These are phyloP conservation scores for Lodderomyces parapsilosis DNA, from an alignment of 1,139 yeast species.

Conservation along the genomic window DNA sequence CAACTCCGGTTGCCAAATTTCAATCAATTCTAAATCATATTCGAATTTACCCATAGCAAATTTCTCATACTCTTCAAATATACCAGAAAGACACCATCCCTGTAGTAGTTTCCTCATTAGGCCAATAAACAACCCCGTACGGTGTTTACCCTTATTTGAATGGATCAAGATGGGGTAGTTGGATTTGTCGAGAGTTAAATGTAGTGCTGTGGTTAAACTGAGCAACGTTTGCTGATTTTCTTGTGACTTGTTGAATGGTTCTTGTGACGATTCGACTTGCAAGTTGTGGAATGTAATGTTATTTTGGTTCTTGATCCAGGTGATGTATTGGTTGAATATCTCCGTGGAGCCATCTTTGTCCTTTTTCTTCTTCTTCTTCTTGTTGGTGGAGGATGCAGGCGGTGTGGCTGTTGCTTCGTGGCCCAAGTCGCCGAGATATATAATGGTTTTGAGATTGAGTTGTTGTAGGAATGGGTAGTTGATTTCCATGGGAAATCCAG, in stretches of 20 bases:
- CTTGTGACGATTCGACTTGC: slow-evolving; percentile 69
- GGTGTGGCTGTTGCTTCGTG: slow-evolving; percentile 9
- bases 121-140: slow-evolving; percentile 91
- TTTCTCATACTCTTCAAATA: slow-evolving; percentile 89
- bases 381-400: slow-evolving; percentile 7
- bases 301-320: slow-evolving; percentile 56
- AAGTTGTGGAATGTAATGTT: slow-evolving; percentile 60
- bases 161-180: slow-evolving; percentile 88
- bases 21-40: slow-evolving; percentile 72
- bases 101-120: slow-evolving; percentile 79
- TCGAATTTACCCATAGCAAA: slow-evolving; percentile 94
- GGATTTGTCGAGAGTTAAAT: slow-evolving; percentile 60
- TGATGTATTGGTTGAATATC: slow-evolving; percentile 50
- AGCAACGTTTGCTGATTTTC: slow-evolving; percentile 37
- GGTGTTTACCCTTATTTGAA: slow-evolving; percentile 92
- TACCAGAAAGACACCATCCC: slow-evolving; percentile 92
- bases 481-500: slow-evolving; percentile 90
- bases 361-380: slow-evolving; percentile 37
- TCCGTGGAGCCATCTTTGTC: slow-evolving; percentile 36
- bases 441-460: slow-evolving; percentile 71
- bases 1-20: slow-evolving; percentile 49
- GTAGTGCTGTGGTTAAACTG: slow-evolving; percentile 61
- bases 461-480: slow-evolving; percentile 77
- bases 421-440: slow-evolving; percentile 74
- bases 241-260: slow-evolving; percentile 63